Base-by-base conservation (phyloP, 257 asterid species). In the Plantago ovata region DNA sequence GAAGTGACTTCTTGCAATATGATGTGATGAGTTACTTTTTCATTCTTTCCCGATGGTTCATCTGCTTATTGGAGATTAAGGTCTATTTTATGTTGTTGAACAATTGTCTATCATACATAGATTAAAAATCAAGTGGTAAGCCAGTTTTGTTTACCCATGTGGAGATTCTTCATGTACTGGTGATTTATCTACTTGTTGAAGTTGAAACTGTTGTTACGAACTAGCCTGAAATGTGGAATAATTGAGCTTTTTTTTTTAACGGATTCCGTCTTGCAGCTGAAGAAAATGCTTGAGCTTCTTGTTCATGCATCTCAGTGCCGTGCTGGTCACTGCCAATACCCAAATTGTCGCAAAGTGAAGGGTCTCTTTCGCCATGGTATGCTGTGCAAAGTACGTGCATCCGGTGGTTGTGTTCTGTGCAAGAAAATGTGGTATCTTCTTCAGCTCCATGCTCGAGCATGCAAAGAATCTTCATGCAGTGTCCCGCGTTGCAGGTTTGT, bases 371-470 rank as follows among this genome's bases (percentile, higher is more conserved):
- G 94, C 48, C 99, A 93, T 69, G 99, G 96, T n/a, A 84, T 76
- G 60, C 62, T 60, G 46, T 93, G 99, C 86, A 84, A 79, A 69
- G 33, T 36, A 49, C 99, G 99, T 66, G 96, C 95, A 43, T 75
- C 95, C 42, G 99, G 97, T 23, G 96, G 97, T 42, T 93, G 99
- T 76, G 74, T 70, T 56, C 72, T 89, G 72, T 93, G 99, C 67
- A 86, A 84, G 84, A 89, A 82, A 76, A 93, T 93, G 99, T 93
- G 99, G 99, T 75, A 89, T 80, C 95, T 93, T 65, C 97, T 93
- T 66, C 97, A 81, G 77, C 88, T 93, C 74, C 99, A 93, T 72
- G 87, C 97, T 47, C 96, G 97, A 38, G 92, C 99, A 23, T 93
- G 99, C 85, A 89, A 81, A 71, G 99, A 81, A 82, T 75, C 95